Conservation (phyloP, 2,329 filamentous ascomycete genomes). For the Penicillium expansum region DNA sequence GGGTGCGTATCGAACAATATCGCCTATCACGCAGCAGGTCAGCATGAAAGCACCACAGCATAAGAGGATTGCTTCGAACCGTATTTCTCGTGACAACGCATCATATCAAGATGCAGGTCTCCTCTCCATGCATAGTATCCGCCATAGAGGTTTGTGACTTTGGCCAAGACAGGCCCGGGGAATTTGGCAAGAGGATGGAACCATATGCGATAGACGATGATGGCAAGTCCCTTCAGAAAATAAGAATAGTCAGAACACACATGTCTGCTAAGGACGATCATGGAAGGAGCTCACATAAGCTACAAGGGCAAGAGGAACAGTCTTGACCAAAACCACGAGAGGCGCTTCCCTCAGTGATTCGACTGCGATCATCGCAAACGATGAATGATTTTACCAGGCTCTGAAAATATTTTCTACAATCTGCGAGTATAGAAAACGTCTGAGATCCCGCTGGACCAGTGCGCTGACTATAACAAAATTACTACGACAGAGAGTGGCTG, state of each 20-base stretch:
- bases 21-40: slow-evolving; percentile 4
- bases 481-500: background rate
- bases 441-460: background rate
- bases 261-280: background rate
- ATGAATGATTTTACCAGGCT: background rate
- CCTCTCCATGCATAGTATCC: slow-evolving; percentile 26
- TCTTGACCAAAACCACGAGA: background rate
- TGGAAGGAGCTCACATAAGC: background rate
- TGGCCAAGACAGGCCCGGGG: slow-evolving; percentile 63
- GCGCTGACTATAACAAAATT: background rate
- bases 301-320: background rate
- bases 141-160: slow-evolving; percentile 54
- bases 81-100: slow-evolving; percentile 31
- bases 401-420: background rate
- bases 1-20: slow-evolving; percentile 28
- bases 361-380: background rate
- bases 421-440: background rate
- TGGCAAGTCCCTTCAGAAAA: background rate
- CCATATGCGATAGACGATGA: background rate
- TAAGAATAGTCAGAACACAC: background rate
- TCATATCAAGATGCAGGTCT: slow-evolving; percentile 29
- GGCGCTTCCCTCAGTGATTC: background rate
- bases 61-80: slow-evolving; percentile 17
- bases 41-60: background rate
- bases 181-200: slow-evolving; percentile 62